Evolutionary conservation across 768 basidiomycete species (phyloP), one percentile per base, ranked within the genome.

Genomic region (Hericium coralloides): DNA sequence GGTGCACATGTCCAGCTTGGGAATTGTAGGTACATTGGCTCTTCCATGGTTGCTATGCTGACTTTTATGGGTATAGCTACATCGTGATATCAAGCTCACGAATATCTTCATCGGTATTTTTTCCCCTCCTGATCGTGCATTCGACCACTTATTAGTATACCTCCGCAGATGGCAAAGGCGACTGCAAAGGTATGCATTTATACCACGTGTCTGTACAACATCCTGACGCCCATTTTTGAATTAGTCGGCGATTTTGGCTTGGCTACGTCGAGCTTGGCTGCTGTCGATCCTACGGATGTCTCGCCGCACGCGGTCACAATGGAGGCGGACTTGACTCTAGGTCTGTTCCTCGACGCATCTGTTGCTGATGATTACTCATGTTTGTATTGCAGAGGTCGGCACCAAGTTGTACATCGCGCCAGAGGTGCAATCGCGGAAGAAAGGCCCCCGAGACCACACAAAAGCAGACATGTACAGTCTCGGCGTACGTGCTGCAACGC

Each of bases 391-490:
- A 89, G 89, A 90, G 74, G 92, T 95, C 14, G 94, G 94, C 55
- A 98, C 94, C 0, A 82, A 83, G 55, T 69, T 97, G 18, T 98
- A 97, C 67, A 94, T 95, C 52, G 95, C 95, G 0, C 95, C 95
- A 0, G 94, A 97, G 67, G 88, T 95, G 10, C 81, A 84, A 57
- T 83, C 80, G 73, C 63, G 78, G 75, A 49, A 79, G 51, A 65
- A 66, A 15, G 73, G 82, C 0, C 83, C 84, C n/a, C 76, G 83
- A 52, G 87, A 91, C 65, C 90, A 92, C 61, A 82, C 76, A 38
- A 95, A 95, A 65, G 94, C 92, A 0, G 95, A 98, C 64, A 86
- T 98, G 80, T 98, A 95, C 67, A 93, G 92, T 68, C 79, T 95
- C 10, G 95, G 94, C 22, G 92, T 92, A 66, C 53, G 84, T 75